phyloP scores from a whole-genome alignment of 2,329 filamentous ascomycete genomes.

The Ophiostoma ips region DNA sequence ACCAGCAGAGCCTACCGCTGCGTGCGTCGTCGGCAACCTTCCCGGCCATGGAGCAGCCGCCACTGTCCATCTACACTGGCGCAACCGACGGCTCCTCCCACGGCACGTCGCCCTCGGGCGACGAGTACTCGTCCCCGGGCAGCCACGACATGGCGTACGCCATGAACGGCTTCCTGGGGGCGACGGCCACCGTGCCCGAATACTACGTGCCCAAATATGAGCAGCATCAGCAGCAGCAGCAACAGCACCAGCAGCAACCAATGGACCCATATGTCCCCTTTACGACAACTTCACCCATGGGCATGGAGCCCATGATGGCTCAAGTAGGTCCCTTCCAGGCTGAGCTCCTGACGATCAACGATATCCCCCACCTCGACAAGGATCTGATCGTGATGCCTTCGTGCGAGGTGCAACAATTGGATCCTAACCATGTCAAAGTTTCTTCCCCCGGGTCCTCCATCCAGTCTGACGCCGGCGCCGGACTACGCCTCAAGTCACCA shows the following conservation, averaged over 20 bases:
- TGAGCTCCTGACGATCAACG: slow-evolving; percentile 8
- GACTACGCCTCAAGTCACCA: slow-evolving; percentile 32
- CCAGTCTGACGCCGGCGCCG: slow-evolving; percentile 17
- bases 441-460: background rate
- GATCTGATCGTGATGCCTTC: slow-evolving; percentile 4
- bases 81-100: background rate
- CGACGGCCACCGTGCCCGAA: background rate
- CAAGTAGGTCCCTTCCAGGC: slow-evolving; percentile 11
- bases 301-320: slow-evolving; percentile 9
- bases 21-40: slow-evolving; percentile 25
- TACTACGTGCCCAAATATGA: background rate
- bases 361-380: slow-evolving; percentile 3
- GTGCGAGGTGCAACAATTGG: slow-evolving; percentile 4
- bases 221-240: background rate
- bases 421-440: background rate
- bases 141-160: slow-evolving; percentile 3
- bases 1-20: slow-evolving; percentile 21
- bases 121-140: slow-evolving; percentile 14
- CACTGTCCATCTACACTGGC: background rate
- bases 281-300: slow-evolving; percentile 5
- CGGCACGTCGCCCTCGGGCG: slow-evolving; percentile 7
- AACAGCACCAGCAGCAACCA: background rate
- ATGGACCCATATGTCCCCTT: slow-evolving; percentile 3
- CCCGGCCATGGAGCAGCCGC: slow-evolving; percentile 14
- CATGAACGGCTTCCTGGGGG: background rate